A percentile compares a stretch with the other conserved stretches of the same genome.
These are phyloP conservation scores for Arthrobotrys entomopaga DNA, from an alignment of 2,329 filamentous ascomycete genomes.

Conservation along the genomic window DNA sequence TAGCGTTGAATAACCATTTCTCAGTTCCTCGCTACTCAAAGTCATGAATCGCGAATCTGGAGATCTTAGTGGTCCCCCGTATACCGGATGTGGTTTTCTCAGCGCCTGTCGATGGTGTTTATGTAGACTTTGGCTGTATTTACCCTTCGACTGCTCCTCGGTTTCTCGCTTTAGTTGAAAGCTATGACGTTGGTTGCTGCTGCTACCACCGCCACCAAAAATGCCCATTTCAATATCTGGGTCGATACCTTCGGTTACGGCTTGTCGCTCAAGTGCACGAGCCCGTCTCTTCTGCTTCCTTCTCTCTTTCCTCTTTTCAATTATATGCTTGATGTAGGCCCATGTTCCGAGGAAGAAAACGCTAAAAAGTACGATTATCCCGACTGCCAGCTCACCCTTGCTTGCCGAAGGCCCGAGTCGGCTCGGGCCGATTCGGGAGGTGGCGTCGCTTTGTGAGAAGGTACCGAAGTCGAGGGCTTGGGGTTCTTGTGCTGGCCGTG, in stretches of 20 bases:
- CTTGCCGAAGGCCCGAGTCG: background rate
- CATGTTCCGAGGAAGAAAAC: conserved; percentile 2
- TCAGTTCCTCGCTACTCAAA: background rate
- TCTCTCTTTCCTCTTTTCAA: background rate
- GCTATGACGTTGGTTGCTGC: background rate
- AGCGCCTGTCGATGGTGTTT: conserved; percentile 19
- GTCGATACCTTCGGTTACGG: conserved; percentile 15
- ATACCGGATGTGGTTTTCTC: conserved; percentile 17
- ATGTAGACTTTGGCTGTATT: background rate
- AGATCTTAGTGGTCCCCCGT: background rate
- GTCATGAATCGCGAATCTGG: background rate
- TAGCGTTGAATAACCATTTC: background rate
- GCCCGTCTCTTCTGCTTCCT: background rate
- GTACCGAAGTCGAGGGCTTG: conserved; percentile 17
- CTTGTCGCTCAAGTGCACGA: background rate
- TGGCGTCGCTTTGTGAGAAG: conserved; percentile 4
- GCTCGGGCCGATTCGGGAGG: conserved; percentile 4
- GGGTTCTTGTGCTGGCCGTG: conserved; percentile 10
- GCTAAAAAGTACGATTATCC: conserved; percentile 20
- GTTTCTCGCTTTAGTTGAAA: conserved; percentile 26
- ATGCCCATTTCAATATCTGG: background rate
- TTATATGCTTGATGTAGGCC: conserved; percentile 12
- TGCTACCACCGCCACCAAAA: background rate
- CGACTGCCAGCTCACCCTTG: conserved; percentile 29
- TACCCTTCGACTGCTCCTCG: background rate